Evolutionary conservation across 2,329 filamentous ascomycete species (phyloP).

Genomic region (Aureobasidium subglaciale): DNA sequence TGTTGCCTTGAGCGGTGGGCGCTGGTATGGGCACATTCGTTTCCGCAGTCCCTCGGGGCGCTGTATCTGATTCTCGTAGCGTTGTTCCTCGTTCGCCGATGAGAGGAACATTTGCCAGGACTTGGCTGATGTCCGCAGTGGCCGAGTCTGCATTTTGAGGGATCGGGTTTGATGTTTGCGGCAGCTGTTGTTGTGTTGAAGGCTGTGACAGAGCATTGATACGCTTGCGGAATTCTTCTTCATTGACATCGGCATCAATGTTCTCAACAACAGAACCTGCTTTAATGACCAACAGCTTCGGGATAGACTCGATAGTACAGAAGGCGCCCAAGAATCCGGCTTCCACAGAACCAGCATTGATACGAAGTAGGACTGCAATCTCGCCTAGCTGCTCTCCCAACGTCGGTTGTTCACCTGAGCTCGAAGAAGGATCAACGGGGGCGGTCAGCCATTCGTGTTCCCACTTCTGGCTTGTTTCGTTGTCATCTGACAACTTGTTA

Average conservation of each 20-base stretch:
- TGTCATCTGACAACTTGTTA: slow-evolving; percentile 49
- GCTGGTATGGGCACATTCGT: slow-evolving; percentile 9
- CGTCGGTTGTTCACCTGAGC: neutral
- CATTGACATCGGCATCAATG: slow-evolving; percentile 12
- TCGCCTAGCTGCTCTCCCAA: slow-evolving; percentile 44
- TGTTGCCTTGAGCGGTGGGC: neutral
- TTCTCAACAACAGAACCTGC: slow-evolving; percentile 15
- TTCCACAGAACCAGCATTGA: slow-evolving; percentile 68
- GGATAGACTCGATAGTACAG: slow-evolving; percentile 71
- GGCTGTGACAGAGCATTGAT: neutral
- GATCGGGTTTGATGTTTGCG: neutral
- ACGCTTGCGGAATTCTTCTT: slow-evolving; percentile 22
- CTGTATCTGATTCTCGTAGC: neutral
- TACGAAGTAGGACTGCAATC: slow-evolving; percentile 62
- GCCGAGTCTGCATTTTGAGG: neutral
- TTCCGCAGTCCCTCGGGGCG: neutral
- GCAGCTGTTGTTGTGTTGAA: neutral
- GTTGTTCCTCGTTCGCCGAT: slow-evolving; percentile 5
- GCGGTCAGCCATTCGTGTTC: slow-evolving; percentile 27
- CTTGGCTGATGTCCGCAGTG: slow-evolving; percentile 9
- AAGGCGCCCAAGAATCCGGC: slow-evolving; percentile 75
- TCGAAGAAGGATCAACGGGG: neutral
- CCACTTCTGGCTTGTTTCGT: slow-evolving; percentile 54
- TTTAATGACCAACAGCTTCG: slow-evolving; percentile 67
- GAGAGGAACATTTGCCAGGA: slow-evolving; percentile 1